Evolutionary conservation across 148 eudicot genomes (phyloP).

Genomic region (Rhododendron griersonianum): DNA sequence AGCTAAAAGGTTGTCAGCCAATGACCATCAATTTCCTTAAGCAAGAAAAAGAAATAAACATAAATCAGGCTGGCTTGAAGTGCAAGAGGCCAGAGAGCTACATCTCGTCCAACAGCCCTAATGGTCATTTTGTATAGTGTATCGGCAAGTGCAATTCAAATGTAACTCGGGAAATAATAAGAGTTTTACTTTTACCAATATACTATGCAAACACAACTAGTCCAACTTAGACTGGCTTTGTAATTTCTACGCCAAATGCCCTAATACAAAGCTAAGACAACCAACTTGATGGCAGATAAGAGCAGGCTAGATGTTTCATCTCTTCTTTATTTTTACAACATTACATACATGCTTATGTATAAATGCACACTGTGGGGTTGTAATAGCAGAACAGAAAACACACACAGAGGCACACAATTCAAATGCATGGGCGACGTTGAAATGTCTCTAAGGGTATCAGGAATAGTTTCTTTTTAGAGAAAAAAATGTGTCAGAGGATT

Average conservation of each 20-base stretch:
- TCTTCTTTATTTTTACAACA: neutral
- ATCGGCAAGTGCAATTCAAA: neutral
- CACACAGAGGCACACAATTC: neutral
- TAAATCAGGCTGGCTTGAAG: neutral
- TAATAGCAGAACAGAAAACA: neutral
- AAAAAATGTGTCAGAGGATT: neutral
- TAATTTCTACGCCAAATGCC: neutral
- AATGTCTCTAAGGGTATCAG: neutral
- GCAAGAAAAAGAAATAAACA: neutral
- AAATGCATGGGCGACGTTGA: neutral
- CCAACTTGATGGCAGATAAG: neutral
- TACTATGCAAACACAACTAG: neutral
- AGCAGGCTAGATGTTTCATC: neutral
- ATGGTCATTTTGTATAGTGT: neutral
- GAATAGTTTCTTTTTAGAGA: neutral
- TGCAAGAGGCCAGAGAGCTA: neutral
- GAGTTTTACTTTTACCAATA: neutral
- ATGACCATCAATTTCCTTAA: neutral
- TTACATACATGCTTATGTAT: neutral
- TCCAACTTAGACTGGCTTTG: neutral
- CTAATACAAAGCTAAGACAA: neutral
- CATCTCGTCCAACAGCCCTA: neutral
- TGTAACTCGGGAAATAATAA: neutral
- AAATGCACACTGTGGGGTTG: neutral
- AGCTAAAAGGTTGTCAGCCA: neutral